phyloP scores from a whole-genome alignment of 225 moss, liverwort and hornwort genomes.

The Pseudisothecium myosuroides region DNA sequence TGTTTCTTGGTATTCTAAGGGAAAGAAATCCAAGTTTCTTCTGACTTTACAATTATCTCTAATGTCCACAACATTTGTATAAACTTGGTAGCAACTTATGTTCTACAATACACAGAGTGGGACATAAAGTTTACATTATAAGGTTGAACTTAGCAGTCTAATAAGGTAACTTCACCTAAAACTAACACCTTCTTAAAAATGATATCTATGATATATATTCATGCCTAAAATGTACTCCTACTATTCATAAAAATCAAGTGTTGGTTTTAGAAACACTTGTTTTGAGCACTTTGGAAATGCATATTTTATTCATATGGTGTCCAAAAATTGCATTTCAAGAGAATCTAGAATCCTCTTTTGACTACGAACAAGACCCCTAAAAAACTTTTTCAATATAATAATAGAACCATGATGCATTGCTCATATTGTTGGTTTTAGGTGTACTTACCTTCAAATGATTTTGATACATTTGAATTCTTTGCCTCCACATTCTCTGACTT shows the following conservation, averaged over 20 bases:
- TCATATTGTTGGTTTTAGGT: background rate
- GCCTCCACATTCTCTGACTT: too few relatives aligned
- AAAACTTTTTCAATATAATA: background rate
- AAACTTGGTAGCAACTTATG: background rate
- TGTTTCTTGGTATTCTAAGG: too few relatives aligned
- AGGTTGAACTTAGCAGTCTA: background rate
- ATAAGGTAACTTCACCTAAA: too few relatives aligned
- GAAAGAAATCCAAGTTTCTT: accelerated
- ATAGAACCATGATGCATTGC: background rate
- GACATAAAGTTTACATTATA: background rate
- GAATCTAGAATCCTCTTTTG: background rate
- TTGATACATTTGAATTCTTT: background rate
- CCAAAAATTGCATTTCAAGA: background rate
- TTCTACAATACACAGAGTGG: background rate
- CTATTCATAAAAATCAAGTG: background rate
- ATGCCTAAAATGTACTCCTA: background rate
- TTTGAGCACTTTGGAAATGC: background rate
- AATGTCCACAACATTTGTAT: background rate
- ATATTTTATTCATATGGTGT: accelerated
- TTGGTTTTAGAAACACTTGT: background rate
- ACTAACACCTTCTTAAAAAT: background rate
- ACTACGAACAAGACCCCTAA: background rate
- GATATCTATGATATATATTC: background rate
- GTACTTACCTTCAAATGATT: background rate
- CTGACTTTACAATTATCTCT: accelerated